Percentiles rank a stretch among this genome's conserved stretches.
phyloP scores from a whole-genome alignment of 441 rosid genomes.

The Adansonia gregorii region DNA sequence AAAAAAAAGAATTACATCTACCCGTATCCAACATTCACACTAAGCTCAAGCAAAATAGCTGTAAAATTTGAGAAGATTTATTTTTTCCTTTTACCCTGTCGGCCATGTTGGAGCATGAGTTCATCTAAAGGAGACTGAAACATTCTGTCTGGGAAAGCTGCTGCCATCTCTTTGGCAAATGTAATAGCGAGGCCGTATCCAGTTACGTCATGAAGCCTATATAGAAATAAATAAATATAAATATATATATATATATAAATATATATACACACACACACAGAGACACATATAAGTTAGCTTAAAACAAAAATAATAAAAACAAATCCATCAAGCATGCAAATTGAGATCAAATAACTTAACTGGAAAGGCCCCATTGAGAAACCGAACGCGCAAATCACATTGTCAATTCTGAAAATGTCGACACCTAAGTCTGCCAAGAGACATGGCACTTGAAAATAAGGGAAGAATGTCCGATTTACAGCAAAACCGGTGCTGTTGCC shows the following conservation, averaged over 20 bases:
- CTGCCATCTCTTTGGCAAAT: constrained; percentile 57
- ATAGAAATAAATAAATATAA: constrained; percentile 1
- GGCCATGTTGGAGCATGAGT: constrained; percentile 68
- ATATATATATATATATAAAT: constrained; percentile 12
- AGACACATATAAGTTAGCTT: constrained; percentile 19
- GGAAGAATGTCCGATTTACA: constrained; percentile 86
- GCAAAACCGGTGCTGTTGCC: constrained; percentile 95
- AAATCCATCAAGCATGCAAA: neutral
- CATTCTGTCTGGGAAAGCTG: constrained; percentile 64
- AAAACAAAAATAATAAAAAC: neutral
- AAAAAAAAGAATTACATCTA: no score
- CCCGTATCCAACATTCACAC: no score
- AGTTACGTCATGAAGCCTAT: constrained; percentile 85
- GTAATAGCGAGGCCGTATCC: constrained; percentile 84
- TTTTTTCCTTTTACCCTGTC: constrained; percentile 57
- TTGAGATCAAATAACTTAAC: constrained; percentile 56
- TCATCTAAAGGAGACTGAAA: constrained; percentile 61
- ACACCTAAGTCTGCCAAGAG: constrained; percentile 74
- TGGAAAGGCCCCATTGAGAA: constrained; percentile 90
- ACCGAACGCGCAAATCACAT: constrained; percentile 70
- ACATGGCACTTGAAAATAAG: constrained; percentile 73
- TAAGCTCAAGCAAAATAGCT: no score
- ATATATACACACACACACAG: no score
- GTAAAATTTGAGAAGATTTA: neutral
- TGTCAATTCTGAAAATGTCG: constrained; percentile 87